Base-by-base conservation (phyloP, 1,284 basidiomycete species). In the Inonotus hispidus region DNA sequence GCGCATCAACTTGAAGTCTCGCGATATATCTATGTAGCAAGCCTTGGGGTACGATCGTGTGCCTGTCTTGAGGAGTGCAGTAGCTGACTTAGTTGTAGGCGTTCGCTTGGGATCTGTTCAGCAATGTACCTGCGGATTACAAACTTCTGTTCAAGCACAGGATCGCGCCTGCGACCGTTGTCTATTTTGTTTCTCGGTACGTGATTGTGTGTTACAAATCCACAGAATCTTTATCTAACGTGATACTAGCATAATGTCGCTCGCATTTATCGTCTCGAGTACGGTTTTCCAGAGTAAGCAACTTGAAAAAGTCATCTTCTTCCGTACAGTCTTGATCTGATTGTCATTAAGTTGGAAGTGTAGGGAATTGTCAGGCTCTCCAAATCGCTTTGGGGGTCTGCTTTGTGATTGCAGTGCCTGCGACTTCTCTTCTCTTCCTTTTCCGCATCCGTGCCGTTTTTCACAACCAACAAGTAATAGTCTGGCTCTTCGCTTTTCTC, bases 101-200 rank as follows among this genome's bases (percentile, higher is more conserved):
- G 8, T 66, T 70, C 37, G 38, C 67, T 19, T 73, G 71, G 72
- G 72, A 73, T 59, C 56, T 70, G 27, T 35, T 72, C 23, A 60
- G 57, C 10, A 65, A 67, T 53, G 16, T 71, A 2, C 38, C 43
- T 5, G 59, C 62, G 5, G 72, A 73, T 53, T 71, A 66, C 56
- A 61, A 59, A 19, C 58, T 72, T 16, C 54, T 69, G 2, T 60
- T 61, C 23, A 60, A 62, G 53, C 58, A 57, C 25, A 56, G 63
- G 16, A 29, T 72, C 11, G 52, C 60, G 27, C 45, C 66, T 2
- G 63, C 67, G 10, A 66, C 64, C 10, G 19, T 67, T n/a, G 62
- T 64, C 2, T 73, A 73, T 55, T 68, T 69, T 56, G 50, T 71
- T 13, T 68, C 71, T 25, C 68, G 71, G 71, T 67, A 41, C 3